Base-by-base conservation (phyloP, 2,329 filamentous ascomycete genomes). In the Clarireedia sp. region DNA sequence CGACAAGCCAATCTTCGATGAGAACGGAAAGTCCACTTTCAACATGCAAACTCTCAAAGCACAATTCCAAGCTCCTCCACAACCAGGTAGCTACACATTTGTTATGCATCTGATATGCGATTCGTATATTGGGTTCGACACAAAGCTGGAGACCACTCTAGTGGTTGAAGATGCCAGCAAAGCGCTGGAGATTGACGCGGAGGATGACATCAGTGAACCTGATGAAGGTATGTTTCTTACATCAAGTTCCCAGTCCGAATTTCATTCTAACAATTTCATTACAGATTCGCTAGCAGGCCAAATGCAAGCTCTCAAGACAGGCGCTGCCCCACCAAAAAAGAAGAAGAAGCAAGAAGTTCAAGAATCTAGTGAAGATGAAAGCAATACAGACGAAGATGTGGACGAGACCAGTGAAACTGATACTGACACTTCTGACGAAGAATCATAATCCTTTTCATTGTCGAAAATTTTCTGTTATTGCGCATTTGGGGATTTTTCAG, bases 141-240 rank as follows among this genome's bases (percentile, higher is more conserved):
- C 86, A 49, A 94, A 90, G 78, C 83, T 89, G 78, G 90, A 96
- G 67, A 89, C 96, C 26, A 90, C 88, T 1, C 78, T 99, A 52
- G 81, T 87, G 26, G 90, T 99, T 8, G 90, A 96, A 67, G 91
- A 97, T 65, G 85, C 89, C 36, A 87, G 82, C 71, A 94, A 92
- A 74, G 91, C 89, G 5, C 86, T 82, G 19, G 81, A 86, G 63
- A 85, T 95, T 68, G 81, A 82, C 51, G 87, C 85, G 48, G 90
- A 96, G 63, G 94, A 96, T 66, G 94, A 99, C 57, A 99, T 99
- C 63, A 95, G 89, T 69, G 94, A 99, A 71, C 94, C 95, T 37
- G 94, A 97, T 61, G 94, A 99, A 78, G 94, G 94, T 96, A 79
- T 77, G 85, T 77, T 47, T 48, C 24, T 36, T 26, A 24, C 48